Base-by-base conservation (phyloP, 2,329 filamentous ascomycete genomes). In the Alternaria alternata region DNA sequence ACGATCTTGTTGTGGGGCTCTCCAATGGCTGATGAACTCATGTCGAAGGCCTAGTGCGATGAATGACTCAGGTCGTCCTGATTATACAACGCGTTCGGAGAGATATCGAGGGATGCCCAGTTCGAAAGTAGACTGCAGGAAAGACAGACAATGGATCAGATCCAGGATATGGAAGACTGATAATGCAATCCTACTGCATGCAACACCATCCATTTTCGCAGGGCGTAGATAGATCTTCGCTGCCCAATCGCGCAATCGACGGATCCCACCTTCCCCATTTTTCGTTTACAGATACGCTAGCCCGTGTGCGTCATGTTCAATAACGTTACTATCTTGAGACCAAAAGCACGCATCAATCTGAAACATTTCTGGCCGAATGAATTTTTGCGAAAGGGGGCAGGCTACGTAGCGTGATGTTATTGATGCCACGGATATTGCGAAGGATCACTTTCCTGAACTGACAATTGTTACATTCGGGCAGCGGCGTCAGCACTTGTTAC, bases 401-500 rank as follows among this genome's bases (percentile, higher is more conserved):
- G 5, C 9, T 24, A 3, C 8, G 5, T 14, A 36, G 9, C 46
- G 14, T 7, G 32, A 3, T 2, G 8, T 18, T 49, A 8, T 49
- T 26, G 8, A 38, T 3, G 11, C 11, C 11, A 12, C 20, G 12
- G 6, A 24, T 16, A 38, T 38, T 16, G 46, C 46, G 38, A n/a
- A 0, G 14, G 1, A 38, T 38, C 36, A 2, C 46, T 26, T 36
- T 14, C 20, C 22, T 18, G 0, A 0, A 14, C 39, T 18, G 6
- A 24, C 38, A 53, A 7, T 22, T 22, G 24, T 32, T 26, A 34
- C 6, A 28, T 41, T 41, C 3, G 36, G 51, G 58, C 55, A 59
- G 57, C 57, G 41, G 46, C 42, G 47, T 48, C 42, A 55, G 57
- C 63, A 51, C 20, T 42, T 22, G 61, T 72, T 72, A 72, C 69